Percentiles rank a stretch among this genome's conserved stretches.
Conservation (phyloP, 164 flowering plant genomes). For the Umbilicus rupestris region DNA sequence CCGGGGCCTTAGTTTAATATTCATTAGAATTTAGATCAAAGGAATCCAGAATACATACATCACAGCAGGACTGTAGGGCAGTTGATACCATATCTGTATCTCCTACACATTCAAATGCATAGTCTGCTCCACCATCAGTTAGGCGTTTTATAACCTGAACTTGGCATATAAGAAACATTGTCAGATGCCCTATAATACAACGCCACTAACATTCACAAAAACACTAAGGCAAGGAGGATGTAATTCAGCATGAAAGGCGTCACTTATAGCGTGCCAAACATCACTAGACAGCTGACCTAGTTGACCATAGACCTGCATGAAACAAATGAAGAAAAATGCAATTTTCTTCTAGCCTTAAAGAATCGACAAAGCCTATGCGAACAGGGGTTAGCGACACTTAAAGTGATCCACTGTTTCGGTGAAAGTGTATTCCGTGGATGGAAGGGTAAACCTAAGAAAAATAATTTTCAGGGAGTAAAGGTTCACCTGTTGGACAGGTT, state of each 20-base stretch:
- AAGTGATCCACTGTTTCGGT: too few relatives aligned
- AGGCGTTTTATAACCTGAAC: conserved; percentile 68
- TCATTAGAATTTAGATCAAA: not conserved
- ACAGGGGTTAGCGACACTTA: too few relatives aligned
- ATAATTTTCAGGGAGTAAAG: not conserved
- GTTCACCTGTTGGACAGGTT: conserved; percentile 79
- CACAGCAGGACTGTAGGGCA: conserved; percentile 86
- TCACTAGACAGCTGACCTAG: too few relatives aligned
- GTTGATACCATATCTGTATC: conserved; percentile 69
- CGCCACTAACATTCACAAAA: too few relatives aligned
- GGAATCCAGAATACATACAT: conserved; percentile 32
- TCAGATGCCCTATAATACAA: not conserved
- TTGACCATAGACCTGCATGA: too few relatives aligned
- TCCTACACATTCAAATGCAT: conserved; percentile 86
- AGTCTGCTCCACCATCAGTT: conserved; percentile 93
- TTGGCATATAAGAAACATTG: not conserved
- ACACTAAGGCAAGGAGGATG: not conserved
- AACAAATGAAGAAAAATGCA: too few relatives aligned
- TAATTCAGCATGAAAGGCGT: not conserved
- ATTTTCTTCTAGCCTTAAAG: too few relatives aligned
- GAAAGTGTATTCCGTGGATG: too few relatives aligned
- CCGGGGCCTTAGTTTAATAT: not conserved
- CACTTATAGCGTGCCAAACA: too few relatives aligned
- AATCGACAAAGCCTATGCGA: too few relatives aligned
- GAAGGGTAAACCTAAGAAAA: too few relatives aligned